phyloP scores from a whole-genome alignment of 352 stramenopile genomes.

The Phytophthora europaea region DNA sequence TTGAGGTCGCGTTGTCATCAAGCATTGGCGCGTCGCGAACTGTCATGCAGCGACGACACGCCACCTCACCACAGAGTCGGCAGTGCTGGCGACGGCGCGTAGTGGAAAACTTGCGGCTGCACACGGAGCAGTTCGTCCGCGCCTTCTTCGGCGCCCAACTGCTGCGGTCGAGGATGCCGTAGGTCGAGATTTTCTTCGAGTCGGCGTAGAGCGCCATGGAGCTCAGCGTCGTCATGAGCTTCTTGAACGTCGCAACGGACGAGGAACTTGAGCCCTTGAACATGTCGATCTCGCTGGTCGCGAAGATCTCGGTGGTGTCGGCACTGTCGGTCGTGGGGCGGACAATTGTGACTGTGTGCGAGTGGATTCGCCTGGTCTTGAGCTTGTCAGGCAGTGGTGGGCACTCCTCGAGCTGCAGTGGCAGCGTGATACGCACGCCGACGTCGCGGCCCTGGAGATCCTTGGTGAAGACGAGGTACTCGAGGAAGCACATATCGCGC shows the following conservation, averaged over 20 bases:
- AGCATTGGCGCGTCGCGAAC: slow-evolving; percentile 55
- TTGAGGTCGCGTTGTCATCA: slow-evolving; percentile 26
- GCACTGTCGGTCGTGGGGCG: slow-evolving; percentile 45
- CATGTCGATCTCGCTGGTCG: slow-evolving; percentile 65
- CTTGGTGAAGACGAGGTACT: slow-evolving; percentile 80
- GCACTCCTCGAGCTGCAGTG: slow-evolving; percentile 70
- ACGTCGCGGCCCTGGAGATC: slow-evolving; percentile 69
- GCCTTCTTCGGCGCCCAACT: slow-evolving; percentile 66
- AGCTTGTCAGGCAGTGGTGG: slow-evolving; percentile 55
- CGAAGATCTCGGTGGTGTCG: slow-evolving; percentile 65
- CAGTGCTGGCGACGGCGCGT: slow-evolving; percentile 81
- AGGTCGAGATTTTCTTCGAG: slow-evolving; percentile 68
- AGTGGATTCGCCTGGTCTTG: slow-evolving; percentile 65
- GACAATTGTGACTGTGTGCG: slow-evolving; percentile 68
- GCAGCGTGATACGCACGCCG: slow-evolving; percentile 74
- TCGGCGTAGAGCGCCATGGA: slow-evolving; percentile 72
- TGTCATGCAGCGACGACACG: slow-evolving; percentile 75
- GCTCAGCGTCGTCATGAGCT: slow-evolving; percentile 62
- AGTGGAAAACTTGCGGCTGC: slow-evolving; percentile 64
- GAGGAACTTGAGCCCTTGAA: slow-evolving; percentile 39
- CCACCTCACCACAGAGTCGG: slow-evolving; percentile 80
- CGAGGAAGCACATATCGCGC: slow-evolving; percentile 76
- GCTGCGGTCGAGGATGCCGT: slow-evolving; percentile 55
- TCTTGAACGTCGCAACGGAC: slow-evolving; percentile 44
- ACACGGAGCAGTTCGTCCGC: slow-evolving; percentile 62